Evolutionary conservation across 73 alveolate species (phyloP).

Genomic region (Stentor coeruleus): DNA sequence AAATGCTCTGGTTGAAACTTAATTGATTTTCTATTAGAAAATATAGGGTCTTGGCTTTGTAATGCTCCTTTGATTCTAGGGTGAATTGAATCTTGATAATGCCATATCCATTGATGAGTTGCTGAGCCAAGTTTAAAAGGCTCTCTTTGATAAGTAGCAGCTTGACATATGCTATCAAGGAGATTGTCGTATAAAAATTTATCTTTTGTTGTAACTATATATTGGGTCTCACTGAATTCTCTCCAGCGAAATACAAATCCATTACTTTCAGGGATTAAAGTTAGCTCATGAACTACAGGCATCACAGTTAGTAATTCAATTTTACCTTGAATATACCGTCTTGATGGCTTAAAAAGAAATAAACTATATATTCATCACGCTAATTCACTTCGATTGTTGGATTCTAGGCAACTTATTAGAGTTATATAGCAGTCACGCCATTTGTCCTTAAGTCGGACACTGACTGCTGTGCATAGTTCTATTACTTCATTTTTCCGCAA

Average conservation of each 20-base stretch:
- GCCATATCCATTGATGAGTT: conserved; percentile 22
- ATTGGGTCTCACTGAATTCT: not conserved
- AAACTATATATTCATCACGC: conserved; percentile 9
- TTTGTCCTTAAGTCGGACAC: not conserved
- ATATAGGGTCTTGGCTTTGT: not conserved
- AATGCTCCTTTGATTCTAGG: not conserved
- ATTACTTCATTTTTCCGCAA: not conserved
- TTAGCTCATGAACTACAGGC: not conserved
- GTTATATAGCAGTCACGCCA: not conserved
- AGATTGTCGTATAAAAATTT: not conserved
- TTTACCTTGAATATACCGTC: not conserved
- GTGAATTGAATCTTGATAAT: not conserved
- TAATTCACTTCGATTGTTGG: not conserved
- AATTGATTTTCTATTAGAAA: not conserved
- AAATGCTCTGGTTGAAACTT: not conserved
- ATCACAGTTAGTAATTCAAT: not conserved
- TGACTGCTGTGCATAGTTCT: not conserved
- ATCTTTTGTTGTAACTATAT: not conserved
- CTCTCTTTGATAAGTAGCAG: conserved; percentile 12
- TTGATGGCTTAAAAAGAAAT: not conserved
- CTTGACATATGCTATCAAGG: not conserved
- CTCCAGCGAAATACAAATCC: conserved; percentile 13
- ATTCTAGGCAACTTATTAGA: not conserved
- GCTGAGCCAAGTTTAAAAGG: not conserved
- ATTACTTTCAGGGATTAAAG: not conserved